phyloP scores from a whole-genome alignment of 2,329 filamentous ascomycete genomes.

The Neofusicoccum kwambonambiense region DNA sequence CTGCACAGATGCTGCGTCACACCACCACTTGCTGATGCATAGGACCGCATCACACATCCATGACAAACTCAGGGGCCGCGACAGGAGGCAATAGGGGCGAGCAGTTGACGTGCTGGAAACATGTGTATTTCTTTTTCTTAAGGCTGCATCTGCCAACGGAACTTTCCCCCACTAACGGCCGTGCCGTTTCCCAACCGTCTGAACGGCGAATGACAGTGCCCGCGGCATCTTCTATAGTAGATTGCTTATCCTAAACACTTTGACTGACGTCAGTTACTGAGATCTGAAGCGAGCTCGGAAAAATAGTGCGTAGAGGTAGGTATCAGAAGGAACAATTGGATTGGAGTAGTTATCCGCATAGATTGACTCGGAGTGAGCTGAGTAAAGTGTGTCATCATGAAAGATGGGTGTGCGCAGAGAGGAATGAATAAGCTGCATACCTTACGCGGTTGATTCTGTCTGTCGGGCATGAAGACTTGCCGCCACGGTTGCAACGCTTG shows the following conservation, averaged over 20 bases:
- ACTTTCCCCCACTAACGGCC: neutral
- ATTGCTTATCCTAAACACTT: neutral
- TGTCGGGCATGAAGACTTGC: neutral
- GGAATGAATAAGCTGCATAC: neutral
- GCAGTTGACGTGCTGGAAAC: neutral
- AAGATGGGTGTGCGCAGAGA: neutral
- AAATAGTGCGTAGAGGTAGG: neutral
- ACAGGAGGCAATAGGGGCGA: neutral
- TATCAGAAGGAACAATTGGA: constrained; percentile 20
- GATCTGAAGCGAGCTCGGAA: neutral
- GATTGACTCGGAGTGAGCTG: constrained; percentile 19
- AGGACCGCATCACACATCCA: too few species aligned
- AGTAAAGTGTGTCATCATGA: constrained; percentile 18
- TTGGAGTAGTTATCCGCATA: constrained; percentile 15
- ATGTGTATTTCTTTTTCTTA: neutral
- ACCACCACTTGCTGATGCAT: neutral
- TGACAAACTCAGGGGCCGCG: neutral
- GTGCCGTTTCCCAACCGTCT: neutral
- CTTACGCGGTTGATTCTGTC: neutral
- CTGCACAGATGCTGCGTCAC: constrained; percentile 5
- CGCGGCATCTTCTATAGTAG: neutral
- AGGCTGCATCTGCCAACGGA: neutral
- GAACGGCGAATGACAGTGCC: neutral
- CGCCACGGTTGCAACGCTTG: neutral
- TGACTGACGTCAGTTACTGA: neutral